These are phyloP conservation scores for Phytophthora megakarya DNA, from an alignment of 352 stramenopile genomes.

Conservation along the genomic window DNA sequence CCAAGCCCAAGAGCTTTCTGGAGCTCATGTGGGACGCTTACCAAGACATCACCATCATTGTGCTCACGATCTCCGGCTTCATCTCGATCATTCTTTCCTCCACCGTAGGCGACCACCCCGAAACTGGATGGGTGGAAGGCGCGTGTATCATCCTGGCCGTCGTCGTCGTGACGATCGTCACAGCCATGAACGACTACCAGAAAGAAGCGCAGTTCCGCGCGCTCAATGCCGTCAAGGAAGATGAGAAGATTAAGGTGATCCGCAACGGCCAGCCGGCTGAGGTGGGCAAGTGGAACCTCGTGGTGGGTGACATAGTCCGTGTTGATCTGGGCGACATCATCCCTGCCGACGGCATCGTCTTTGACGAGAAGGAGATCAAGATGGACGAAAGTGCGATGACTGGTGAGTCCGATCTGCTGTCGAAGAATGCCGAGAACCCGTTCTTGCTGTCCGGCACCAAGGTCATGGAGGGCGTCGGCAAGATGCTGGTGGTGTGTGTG, in stretches of 20 bases:
- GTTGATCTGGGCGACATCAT: slow-evolving; percentile 89
- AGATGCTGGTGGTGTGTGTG: slow-evolving; percentile 93
- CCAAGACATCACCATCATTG: slow-evolving; percentile 90
- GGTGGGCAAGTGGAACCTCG: slow-evolving; percentile 75
- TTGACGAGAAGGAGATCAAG: slow-evolving; percentile 85
- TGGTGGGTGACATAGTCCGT: slow-evolving; percentile 91
- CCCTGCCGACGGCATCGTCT: slow-evolving; percentile 87
- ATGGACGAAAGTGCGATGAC: slow-evolving; percentile 92
- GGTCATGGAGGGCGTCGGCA: slow-evolving; percentile 88
- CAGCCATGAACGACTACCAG: slow-evolving; percentile 89
- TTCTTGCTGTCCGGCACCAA: slow-evolving; percentile 93
- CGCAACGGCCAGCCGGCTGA: slow-evolving; percentile 62
- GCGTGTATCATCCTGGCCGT: slow-evolving; percentile 89
- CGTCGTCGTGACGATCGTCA: slow-evolving; percentile 88
- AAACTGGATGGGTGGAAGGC: slow-evolving; percentile 87
- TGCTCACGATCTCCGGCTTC: slow-evolving; percentile 83
- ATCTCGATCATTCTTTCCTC: slow-evolving; percentile 79
- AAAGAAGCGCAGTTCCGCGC: slow-evolving; percentile 90
- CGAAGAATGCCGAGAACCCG: slow-evolving; percentile 75
- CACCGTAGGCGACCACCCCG: slow-evolving; percentile 50
- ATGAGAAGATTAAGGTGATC: slow-evolving; percentile 80
- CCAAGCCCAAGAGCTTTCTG: slow-evolving; percentile 56
- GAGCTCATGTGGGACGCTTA: slow-evolving; percentile 90
- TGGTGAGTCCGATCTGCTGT: slow-evolving; percentile 87
- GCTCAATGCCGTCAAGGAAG: slow-evolving; percentile 79